phyloP scores from a whole-genome alignment of 352 stramenopile species.

The Phytopythium oedochilum region DNA sequence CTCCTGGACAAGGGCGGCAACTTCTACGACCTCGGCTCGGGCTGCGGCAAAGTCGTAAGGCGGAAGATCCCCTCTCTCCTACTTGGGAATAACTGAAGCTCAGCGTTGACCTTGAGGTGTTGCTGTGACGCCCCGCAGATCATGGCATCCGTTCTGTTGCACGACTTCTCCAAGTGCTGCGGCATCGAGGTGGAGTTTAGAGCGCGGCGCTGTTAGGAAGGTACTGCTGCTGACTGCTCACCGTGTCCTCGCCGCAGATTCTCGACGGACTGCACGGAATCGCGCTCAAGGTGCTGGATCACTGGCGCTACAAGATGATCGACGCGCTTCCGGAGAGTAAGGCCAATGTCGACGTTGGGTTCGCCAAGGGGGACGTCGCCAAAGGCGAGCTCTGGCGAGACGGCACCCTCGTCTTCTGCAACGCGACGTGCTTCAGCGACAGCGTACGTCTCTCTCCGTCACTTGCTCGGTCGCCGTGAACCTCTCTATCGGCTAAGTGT shows the following conservation, averaged over 20 bases:
- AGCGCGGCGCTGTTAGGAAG: no score
- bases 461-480: neutral
- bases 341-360: conserved; percentile 48
- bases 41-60: conserved; percentile 66
- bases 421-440: conserved; percentile 68
- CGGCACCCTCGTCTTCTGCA: conserved; percentile 60
- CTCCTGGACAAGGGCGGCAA: conserved; percentile 56
- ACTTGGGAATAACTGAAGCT: no score
- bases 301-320: conserved; percentile 64
- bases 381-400: conserved; percentile 48
- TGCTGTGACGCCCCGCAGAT: conserved; percentile 16
- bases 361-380: conserved; percentile 39
- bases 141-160: conserved; percentile 50
- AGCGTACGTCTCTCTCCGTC: conserved; percentile 22
- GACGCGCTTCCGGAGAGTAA: conserved; percentile 46
- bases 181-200: conserved; percentile 37
- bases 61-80: no score
- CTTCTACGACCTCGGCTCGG: conserved; percentile 69
- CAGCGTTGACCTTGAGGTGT: neutral
- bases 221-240: neutral
- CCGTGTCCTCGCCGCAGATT: conserved; percentile 10
- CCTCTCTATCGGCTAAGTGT: no score
- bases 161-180: conserved; percentile 63
- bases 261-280: conserved; percentile 57
- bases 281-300: conserved; percentile 53